Evolutionary conservation across 2,329 filamentous ascomycete species (phyloP).

Genomic region (Leptoxyphium fumago): DNA sequence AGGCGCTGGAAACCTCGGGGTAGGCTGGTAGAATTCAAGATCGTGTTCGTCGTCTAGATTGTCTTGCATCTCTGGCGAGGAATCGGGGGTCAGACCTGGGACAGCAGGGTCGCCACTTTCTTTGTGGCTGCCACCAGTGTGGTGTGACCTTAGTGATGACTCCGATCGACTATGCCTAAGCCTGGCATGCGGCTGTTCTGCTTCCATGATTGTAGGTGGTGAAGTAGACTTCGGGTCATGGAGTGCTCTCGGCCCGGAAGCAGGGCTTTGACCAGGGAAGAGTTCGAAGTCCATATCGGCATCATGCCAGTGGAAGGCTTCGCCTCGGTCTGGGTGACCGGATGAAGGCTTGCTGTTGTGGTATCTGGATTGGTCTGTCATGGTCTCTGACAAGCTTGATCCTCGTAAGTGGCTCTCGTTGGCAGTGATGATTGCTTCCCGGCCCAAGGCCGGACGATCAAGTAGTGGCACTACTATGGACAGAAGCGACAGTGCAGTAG

Average conservation of each 20-base stretch:
- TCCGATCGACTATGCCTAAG: conserved; percentile 1
- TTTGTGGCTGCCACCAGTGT: neutral
- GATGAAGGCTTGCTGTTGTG: too few species aligned
- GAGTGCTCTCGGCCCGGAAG: too few species aligned
- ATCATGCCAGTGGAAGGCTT: conserved; percentile 17
- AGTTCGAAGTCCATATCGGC: conserved; percentile 21
- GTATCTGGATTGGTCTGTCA: too few species aligned
- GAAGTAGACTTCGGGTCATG: conserved; percentile 11
- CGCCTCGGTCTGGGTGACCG: neutral
- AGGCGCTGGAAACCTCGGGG: conserved; percentile 6
- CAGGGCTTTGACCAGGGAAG: conserved; percentile 8
- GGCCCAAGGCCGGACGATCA: too few species aligned
- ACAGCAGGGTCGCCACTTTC: conserved; percentile 5
- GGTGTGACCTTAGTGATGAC: neutral
- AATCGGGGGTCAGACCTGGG: conserved; percentile 18
- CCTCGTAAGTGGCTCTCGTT: too few species aligned
- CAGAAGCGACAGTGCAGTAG: too few species aligned
- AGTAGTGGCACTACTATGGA: too few species aligned
- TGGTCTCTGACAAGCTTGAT: too few species aligned
- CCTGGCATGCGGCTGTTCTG: too few species aligned
- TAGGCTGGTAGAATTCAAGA: conserved; percentile 3
- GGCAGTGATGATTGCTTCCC: too few species aligned
- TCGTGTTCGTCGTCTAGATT: conserved; percentile 13
- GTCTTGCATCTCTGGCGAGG: conserved; percentile 16
- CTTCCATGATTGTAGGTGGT: too few species aligned